phyloP scores from a whole-genome alignment of 441 rosid species.

The Brassica hybrid region DNA sequence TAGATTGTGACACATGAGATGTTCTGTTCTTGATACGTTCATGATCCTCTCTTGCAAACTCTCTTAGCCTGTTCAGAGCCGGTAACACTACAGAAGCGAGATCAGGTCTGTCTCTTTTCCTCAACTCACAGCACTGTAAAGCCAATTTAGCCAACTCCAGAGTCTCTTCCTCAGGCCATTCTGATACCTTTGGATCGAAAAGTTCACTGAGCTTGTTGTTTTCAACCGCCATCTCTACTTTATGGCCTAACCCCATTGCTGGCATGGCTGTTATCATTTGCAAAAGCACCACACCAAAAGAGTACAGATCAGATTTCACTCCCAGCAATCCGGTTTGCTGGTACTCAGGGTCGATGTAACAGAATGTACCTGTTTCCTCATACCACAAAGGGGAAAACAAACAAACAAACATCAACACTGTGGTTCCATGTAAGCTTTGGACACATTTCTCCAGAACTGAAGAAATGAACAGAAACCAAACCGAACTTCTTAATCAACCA shows the following conservation, averaged over 20 bases:
- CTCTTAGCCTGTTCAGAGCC: constrained; percentile 55
- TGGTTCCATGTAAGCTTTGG: constrained; percentile 8
- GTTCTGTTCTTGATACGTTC: constrained; percentile 22
- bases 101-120: constrained; percentile 84
- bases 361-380: constrained; percentile 62
- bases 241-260: constrained; percentile 68
- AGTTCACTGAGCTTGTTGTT: constrained; percentile 51
- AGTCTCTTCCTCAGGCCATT: constrained; percentile 78
- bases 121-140: constrained; percentile 70
- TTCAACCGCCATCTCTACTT: constrained; percentile 59
- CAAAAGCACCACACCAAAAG: constrained; percentile 75
- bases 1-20: constrained; percentile 4
- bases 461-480: no score
- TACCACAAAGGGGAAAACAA: neutral
- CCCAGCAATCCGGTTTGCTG: constrained; percentile 86
- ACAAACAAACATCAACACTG: constrained; percentile 16
- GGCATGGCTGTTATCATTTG: constrained; percentile 73
- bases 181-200: constrained; percentile 64
- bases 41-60: constrained; percentile 45
- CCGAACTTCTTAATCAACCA: no score
- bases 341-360: constrained; percentile 87
- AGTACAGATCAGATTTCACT: constrained; percentile 78
- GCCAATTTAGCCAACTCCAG: constrained; percentile 68
- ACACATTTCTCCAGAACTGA: no score
- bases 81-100: constrained; percentile 69